Evolutionary conservation across 345 rosid species (phyloP), one percentile per base, ranked within the genome.

Genomic region (Alliaria petiolata): DNA sequence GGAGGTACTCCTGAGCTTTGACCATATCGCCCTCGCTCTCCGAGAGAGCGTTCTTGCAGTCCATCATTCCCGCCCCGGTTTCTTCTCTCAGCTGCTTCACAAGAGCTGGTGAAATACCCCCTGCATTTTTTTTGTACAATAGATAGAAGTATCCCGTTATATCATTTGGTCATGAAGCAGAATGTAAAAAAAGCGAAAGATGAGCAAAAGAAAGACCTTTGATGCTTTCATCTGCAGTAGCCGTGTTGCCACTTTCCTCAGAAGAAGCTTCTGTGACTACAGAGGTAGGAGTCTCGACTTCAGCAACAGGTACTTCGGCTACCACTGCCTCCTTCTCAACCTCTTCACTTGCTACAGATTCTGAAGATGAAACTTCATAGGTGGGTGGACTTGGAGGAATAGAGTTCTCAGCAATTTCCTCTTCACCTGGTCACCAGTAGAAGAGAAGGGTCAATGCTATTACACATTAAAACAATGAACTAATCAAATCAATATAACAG

Each of bases 61-160:
- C 95, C 98, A 93, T 93, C 98, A 93, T 93, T 77, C 97, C 98
- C 17, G 97, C 97, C 22, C 97, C 97, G 14, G 98, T 83, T 82
- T 91, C 98, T 72, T 93, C 98, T 58, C 97, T 91, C 9, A 93
- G 97, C 79, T 89, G 97, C 86, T 93, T 93, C 62, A 91, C 98
- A 5, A 93, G 83, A 59, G 86, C 85, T 66, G 97, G 91, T 52
- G 98, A 86, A 78, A 93, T 82, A 13, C 83, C 68, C 39, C 77
- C 86, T 81, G 82, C 64, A 69, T 22, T 22, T 63, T 69, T 44
- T 72, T 70, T 36, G 75, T 55, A 57, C 22, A 35, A 59, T 13
- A 45, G 44, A 34, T 46, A 22, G 25, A 43, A 69, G 13, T 10
- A 51, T 39, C 28, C 9, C 50, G 52, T 39, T 50, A 66, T 22